Percentiles rank a stretch among this genome's conserved stretches.
These are phyloP conservation scores for Stipa capillata DNA, from an alignment of 176 grass and related monocot genomes.

Conservation along the genomic window DNA sequence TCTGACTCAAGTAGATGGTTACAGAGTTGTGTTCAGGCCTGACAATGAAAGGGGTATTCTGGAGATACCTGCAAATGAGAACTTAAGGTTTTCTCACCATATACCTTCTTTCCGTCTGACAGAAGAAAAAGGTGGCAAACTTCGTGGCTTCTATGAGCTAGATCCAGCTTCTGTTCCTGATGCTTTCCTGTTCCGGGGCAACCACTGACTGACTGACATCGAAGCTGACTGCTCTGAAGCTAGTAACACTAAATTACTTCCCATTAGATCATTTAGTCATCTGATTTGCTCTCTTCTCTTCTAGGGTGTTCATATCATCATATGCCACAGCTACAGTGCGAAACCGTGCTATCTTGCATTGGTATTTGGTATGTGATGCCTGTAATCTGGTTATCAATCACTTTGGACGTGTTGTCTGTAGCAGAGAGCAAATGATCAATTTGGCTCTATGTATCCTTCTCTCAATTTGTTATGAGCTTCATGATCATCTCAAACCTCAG, in stretches of 20 bases:
- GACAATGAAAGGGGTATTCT: conserved; percentile 18
- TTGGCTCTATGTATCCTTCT: neutral
- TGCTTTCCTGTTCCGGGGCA: conserved; percentile 15
- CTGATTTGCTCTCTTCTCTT: neutral
- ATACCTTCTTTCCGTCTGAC: conserved; percentile 54
- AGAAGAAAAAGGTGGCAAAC: conserved; percentile 37
- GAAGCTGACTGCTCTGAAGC: neutral
- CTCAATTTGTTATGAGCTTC: neutral
- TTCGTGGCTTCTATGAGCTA: conserved; percentile 61
- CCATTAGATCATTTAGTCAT: neutral
- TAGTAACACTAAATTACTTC: neutral
- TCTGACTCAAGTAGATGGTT: conserved; percentile 49
- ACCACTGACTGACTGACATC: neutral
- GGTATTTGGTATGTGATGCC: neutral
- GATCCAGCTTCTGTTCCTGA: conserved; percentile 66
- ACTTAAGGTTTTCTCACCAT: conserved; percentile 58
- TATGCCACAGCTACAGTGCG: neutral
- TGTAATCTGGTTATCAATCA: neutral
- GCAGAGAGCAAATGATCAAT: neutral
- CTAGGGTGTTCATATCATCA: neutral
- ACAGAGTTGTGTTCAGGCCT: conserved; percentile 43
- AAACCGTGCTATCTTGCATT: neutral
- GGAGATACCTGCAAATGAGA: conserved; percentile 37
- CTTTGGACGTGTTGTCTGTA: neutral
- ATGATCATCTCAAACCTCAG: neutral